Evolutionary conservation across 2,329 filamentous ascomycete genomes (phyloP).

Genomic region (Diaporthe amygdali): DNA sequence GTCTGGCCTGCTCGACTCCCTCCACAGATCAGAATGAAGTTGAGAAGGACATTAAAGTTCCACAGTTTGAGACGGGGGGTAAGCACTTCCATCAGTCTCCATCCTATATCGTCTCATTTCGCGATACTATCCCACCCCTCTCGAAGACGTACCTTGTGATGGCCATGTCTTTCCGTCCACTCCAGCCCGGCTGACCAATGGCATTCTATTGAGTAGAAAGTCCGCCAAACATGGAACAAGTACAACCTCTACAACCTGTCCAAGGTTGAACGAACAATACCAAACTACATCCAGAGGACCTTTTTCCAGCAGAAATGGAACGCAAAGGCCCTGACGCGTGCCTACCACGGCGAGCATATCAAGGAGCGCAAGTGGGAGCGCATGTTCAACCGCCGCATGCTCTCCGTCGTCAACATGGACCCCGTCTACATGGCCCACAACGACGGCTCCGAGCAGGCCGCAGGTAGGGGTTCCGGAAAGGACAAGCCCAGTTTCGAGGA

Average conservation of each 20-base stretch:
- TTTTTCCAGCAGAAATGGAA: slow-evolving; percentile 99
- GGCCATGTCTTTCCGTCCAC: background rate
- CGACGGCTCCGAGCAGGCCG: slow-evolving; percentile 84
- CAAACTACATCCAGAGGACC: slow-evolving; percentile 54
- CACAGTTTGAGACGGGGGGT: slow-evolving; percentile 72
- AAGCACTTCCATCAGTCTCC: slow-evolving; percentile 38
- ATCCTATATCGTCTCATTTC: slow-evolving; percentile 17
- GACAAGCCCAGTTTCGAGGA: slow-evolving; percentile 34
- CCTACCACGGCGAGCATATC: slow-evolving; percentile 95
- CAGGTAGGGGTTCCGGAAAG: slow-evolving; percentile 81
- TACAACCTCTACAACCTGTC: slow-evolving; percentile 92
- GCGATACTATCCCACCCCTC: slow-evolving; percentile 2
- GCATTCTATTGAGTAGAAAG: slow-evolving; percentile 64
- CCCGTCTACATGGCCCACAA: slow-evolving; percentile 76
- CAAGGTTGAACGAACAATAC: slow-evolving; percentile 22
- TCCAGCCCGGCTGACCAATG: slow-evolving; percentile 13
- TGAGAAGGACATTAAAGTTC: slow-evolving; percentile 65
- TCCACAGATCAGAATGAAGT: slow-evolving; percentile 46
- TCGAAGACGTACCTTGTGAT: slow-evolving; percentile 6
- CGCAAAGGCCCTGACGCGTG: slow-evolving; percentile 82
- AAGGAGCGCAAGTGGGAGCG: slow-evolving; percentile 92
- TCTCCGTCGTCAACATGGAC: slow-evolving; percentile 86
- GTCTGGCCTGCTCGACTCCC: slow-evolving; percentile 19
- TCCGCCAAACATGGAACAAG: slow-evolving; percentile 97
- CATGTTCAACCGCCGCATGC: slow-evolving; percentile 84